These are phyloP conservation scores for Trebouxia sp. DNA, from an alignment of 139 green algal genomes.

Conservation along the genomic window DNA sequence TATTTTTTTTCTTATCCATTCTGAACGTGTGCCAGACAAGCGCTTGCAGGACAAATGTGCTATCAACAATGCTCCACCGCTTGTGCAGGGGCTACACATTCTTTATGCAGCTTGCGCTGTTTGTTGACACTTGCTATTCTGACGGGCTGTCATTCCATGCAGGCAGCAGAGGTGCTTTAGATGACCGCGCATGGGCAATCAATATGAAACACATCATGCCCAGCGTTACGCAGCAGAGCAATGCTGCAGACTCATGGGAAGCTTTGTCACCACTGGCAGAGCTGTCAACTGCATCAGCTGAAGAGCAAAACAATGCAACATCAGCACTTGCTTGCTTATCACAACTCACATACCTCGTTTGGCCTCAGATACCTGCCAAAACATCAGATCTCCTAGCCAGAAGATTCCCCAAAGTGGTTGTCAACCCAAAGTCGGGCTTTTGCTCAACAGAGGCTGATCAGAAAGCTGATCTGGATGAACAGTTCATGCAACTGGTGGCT, in stretches of 20 bases:
- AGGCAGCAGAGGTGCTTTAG: not conserved
- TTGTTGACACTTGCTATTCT: not conserved
- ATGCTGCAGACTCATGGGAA: not conserved
- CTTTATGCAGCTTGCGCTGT: no score
- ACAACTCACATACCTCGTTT: not conserved
- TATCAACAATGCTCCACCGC: not conserved
- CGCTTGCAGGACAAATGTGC: not conserved
- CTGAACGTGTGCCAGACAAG: not conserved
- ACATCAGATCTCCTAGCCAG: not conserved
- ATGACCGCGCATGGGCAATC: not conserved
- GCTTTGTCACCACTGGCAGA: not conserved
- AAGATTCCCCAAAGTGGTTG: not conserved
- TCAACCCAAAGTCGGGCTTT: not conserved
- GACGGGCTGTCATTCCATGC: not conserved
- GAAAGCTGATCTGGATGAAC: not conserved
- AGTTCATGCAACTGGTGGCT: not conserved
- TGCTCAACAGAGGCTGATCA: not conserved
- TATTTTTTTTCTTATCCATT: not conserved
- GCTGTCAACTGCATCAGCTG: not conserved
- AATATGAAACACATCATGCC: conserved; percentile 13
- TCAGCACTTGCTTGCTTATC: no score
- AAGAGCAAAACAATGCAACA: no score
- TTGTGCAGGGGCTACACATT: not conserved
- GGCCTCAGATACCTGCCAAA: not conserved
- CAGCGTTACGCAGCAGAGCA: not conserved